Conservation (phyloP, 768 basidiomycete species). For the Arthromyces matolae region DNA sequence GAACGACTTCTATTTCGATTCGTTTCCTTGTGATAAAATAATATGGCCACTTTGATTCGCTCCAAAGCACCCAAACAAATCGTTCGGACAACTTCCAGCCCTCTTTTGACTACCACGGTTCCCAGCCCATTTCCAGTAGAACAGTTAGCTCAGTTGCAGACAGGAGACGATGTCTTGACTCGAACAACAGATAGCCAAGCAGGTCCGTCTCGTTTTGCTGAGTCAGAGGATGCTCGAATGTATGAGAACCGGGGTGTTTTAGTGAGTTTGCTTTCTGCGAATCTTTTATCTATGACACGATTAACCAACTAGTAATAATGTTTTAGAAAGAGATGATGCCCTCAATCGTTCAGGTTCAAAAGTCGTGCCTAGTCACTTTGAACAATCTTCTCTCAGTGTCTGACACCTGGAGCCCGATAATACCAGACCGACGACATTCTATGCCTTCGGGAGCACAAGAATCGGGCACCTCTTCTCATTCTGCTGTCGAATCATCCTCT, state of each 20-base stretch:
- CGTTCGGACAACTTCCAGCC: constrained; percentile 19
- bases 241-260: constrained; percentile 11
- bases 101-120: constrained; percentile 26
- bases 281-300: background rate
- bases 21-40: constrained; percentile 2
- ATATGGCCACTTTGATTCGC: constrained; percentile 41
- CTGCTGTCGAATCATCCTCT: constrained; percentile 35
- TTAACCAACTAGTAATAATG: too few relatives aligned
- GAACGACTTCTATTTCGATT: background rate
- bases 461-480: constrained; percentile 24
- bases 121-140: constrained; percentile 41
- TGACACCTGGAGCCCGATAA: constrained; percentile 48
- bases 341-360: constrained; percentile 71
- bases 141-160: constrained; percentile 22
- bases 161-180: background rate
- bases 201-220: constrained; percentile 6
- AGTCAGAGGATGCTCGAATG: constrained; percentile 5
- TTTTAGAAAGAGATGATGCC: constrained; percentile 58
- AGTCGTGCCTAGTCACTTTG: constrained; percentile 70
- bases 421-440: constrained; percentile 59
- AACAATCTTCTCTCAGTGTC: constrained; percentile 61
- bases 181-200: constrained; percentile 6
- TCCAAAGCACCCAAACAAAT: constrained; percentile 28
- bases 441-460: constrained; percentile 45
- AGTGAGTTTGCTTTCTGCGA: constrained; percentile 6